Evolutionary conservation across 2,329 filamentous ascomycete genomes (phyloP), one percentile per base, ranked within the genome.

Genomic region (Pyrenochaeta sp.): DNA sequence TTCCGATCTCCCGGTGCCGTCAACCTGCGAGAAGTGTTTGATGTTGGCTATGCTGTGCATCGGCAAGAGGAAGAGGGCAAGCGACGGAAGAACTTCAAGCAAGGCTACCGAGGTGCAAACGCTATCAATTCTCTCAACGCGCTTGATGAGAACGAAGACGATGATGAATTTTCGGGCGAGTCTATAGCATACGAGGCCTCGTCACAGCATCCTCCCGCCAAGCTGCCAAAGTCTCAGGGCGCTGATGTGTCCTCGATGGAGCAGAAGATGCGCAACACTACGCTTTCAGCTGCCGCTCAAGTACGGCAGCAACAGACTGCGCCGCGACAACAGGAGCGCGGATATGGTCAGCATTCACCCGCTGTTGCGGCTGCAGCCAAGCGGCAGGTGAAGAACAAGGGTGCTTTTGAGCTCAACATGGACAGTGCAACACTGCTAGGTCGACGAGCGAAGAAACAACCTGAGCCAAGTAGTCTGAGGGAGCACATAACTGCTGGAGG

Each of bases 21-120:
- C 77, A 98, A 98, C 73, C 81, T 99, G 11, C 91, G 95, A 54
- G 95, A 99, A 76, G 93, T 98, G 2, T 99, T 99, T 64, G 95
- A 99, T 69, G 94, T 99, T 43, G 90, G 92, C n/a, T 99, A 99
- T 69, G 94, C 95, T 7, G 95, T 99, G 7, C 95, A 98, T 74
- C 84, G 95, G 41, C 92, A 98, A 76, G 95, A 98, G 77, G 95
- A 99, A 74, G 95, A 98, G 76, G 89, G 87, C 67, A 98, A 97
- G 79, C 88, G 92, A 48, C 87, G 92, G 60, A 96, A 96, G 76
- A 91, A 96, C 70, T 85, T 93, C 65, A 81, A 85, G 78, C 82
- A 93, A 82, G 85, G 90, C 66, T 81, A 89, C 79, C 74, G 88
- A 68, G 78, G 87, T 57, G 82, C 78, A 6, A 85, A 85, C 20